Evolutionary conservation across 306 rosid species (phyloP).

Genomic region (Notholithocarpus densiflorus): DNA sequence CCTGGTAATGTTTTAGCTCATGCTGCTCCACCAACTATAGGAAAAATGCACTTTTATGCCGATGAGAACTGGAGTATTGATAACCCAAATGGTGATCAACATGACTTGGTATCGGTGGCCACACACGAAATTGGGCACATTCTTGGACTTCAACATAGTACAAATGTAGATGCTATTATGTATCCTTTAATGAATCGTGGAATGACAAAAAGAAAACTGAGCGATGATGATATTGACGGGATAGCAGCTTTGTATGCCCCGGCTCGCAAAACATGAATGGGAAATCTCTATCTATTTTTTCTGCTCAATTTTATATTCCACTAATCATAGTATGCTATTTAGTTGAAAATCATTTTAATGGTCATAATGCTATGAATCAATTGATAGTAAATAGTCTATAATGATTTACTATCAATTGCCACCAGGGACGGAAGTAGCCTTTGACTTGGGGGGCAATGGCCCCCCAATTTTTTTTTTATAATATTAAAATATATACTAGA

Average conservation of each 20-base stretch:
- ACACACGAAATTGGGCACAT: slow-evolving; percentile 31
- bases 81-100: not conserved
- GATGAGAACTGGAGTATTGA: slow-evolving; percentile 4
- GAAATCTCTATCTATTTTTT: no score
- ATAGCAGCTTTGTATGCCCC: not conserved
- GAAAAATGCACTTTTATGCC: slow-evolving; percentile 18
- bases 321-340: no score
- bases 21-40: not conserved
- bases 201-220: not conserved
- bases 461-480: no score
- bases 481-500: no score
- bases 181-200: not conserved
- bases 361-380: no score
- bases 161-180: not conserved
- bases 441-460: no score
- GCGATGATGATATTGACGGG: not conserved
- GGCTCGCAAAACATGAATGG: no score
- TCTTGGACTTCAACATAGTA: slow-evolving; percentile 26
- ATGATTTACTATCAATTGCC: no score
- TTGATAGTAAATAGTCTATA: no score
- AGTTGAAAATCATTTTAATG: no score
- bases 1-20: not conserved
- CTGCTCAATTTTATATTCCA: no score
- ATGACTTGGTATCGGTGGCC: not conserved
- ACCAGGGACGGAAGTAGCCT: no score